Evolutionary conservation across 2,329 filamentous ascomycete species (phyloP).

Genomic region (Claviceps sp.): DNA sequence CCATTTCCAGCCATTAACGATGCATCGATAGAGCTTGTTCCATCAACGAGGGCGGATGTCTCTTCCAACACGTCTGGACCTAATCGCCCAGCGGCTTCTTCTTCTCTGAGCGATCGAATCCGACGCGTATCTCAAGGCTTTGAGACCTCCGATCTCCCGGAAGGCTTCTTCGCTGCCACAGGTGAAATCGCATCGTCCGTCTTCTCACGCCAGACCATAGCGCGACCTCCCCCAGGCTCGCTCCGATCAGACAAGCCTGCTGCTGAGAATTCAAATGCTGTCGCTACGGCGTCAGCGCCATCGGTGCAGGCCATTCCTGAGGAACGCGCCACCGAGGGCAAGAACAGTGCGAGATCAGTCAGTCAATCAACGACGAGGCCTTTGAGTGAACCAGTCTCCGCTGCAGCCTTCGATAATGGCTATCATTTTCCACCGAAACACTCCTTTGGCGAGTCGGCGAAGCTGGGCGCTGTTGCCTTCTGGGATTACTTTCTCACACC

Average conservation of each 20-base stretch:
- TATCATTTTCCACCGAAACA: conserved; percentile 53
- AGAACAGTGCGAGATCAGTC: conserved; percentile 7
- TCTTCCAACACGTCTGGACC: conserved; percentile 2
- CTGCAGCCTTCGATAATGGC: conserved; percentile 43
- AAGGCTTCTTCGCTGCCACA: conserved; percentile 34
- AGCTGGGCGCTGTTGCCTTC: conserved; percentile 45
- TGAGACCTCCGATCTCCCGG: conserved; percentile 31
- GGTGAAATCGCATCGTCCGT: conserved; percentile 31
- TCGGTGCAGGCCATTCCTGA: conserved; percentile 1
- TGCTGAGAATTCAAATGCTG: not conserved
- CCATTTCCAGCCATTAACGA: conserved; percentile 15
- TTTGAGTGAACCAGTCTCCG: conserved; percentile 14
- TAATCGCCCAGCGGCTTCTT: conserved; percentile 17
- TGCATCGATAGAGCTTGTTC: conserved; percentile 1
- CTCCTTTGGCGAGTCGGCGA: conserved; percentile 43
- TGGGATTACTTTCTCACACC: conserved; percentile 64
- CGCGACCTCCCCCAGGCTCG: conserved; percentile 9
- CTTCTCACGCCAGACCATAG: conserved; percentile 12
- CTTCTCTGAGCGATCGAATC: conserved; percentile 19
- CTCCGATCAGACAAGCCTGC: conserved; percentile 8
- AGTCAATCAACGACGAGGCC: conserved; percentile 10
- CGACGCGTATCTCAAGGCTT: conserved; percentile 25
- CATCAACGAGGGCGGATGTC: not conserved
- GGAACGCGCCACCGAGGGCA: conserved; percentile 1
- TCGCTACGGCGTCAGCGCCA: not conserved